Conservation (phyloP, 208 protist genomes). For the Leishmania tarentolae region DNA sequence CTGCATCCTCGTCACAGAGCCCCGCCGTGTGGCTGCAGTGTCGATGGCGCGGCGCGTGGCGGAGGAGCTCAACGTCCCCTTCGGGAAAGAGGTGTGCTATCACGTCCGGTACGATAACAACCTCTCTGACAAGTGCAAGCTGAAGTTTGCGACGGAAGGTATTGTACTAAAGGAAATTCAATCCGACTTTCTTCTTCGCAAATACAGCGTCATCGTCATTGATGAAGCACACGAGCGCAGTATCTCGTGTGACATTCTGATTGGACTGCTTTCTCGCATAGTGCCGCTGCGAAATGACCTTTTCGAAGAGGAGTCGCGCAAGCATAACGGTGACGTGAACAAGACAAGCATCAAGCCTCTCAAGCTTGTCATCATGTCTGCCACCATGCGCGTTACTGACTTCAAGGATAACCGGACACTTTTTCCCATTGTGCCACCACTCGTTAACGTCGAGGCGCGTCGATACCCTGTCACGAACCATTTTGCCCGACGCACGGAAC, state of each 20-base stretch:
- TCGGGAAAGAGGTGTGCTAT: conserved; percentile 96
- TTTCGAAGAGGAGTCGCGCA: conserved; percentile 67
- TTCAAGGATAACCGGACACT: conserved; percentile 95
- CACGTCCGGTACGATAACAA: conserved; percentile 98
- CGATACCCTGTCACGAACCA: conserved; percentile 98
- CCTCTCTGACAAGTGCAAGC: conserved; percentile 83
- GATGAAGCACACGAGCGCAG: conserved; percentile 98
- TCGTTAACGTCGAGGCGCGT: conserved; percentile 95
- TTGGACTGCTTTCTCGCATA: conserved; percentile 98
- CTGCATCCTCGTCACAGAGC: conserved; percentile 97
- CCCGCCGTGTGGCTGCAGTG: conserved; percentile 99
- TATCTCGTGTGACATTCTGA: conserved; percentile 96
- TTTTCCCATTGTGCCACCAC: conserved; percentile 94
- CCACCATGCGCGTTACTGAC: conserved; percentile 92
- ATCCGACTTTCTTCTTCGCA: conserved; percentile 93
- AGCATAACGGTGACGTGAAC: conserved; percentile 46
- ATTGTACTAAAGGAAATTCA: conserved; percentile 98
- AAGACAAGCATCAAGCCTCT: conserved; percentile 79
- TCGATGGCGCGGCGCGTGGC: conserved; percentile 98
- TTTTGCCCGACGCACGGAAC: conserved; percentile 93
- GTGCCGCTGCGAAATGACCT: conserved; percentile 94
- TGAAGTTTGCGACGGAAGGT: conserved; percentile 99
- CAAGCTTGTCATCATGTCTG: conserved; percentile 93
- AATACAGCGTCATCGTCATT: conserved; percentile 98
- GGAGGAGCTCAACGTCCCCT: conserved; percentile 93